Conservation (phyloP, 1,284 basidiomycete species). For the Vanrija sp. region DNA sequence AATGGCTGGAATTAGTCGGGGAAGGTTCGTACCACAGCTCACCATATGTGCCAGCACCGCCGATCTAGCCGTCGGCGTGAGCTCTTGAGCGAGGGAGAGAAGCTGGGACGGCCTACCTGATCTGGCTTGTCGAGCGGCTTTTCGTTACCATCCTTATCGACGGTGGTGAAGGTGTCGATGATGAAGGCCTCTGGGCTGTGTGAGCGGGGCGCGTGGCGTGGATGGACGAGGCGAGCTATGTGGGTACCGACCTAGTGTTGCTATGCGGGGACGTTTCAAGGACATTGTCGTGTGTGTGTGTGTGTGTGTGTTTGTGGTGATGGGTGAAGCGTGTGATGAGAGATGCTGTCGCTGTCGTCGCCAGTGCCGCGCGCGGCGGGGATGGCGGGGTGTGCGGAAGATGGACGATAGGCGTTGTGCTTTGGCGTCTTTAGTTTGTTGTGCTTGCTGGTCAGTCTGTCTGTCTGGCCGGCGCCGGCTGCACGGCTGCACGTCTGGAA, state of each 20-base stretch:
- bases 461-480: no score
- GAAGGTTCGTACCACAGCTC: not conserved
- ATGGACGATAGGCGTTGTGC: not conserved
- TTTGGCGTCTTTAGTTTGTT: no score
- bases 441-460: no score
- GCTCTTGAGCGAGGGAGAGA: not conserved
- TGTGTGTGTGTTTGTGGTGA: not conserved
- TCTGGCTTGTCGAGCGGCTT: constrained; percentile 29
- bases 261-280: constrained; percentile 1
- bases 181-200: constrained; percentile 37
- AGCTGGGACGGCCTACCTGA: constrained; percentile 21
- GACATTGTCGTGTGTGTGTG: not conserved
- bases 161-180: constrained; percentile 41
- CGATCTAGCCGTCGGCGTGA: constrained; percentile 29
- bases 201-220: not conserved
- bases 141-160: constrained; percentile 34
- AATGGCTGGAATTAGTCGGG: constrained; percentile 24
- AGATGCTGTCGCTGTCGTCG: not conserved
- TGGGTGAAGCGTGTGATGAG: not conserved
- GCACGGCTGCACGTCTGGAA: no score
- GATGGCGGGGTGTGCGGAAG: not conserved
- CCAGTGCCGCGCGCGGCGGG: no score
- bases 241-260: constrained; percentile 9
- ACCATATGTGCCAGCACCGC: constrained; percentile 47
- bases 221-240: not conserved